Conservation (phyloP, 1,284 basidiomycete species). For the Trichosporon inkin region DNA sequence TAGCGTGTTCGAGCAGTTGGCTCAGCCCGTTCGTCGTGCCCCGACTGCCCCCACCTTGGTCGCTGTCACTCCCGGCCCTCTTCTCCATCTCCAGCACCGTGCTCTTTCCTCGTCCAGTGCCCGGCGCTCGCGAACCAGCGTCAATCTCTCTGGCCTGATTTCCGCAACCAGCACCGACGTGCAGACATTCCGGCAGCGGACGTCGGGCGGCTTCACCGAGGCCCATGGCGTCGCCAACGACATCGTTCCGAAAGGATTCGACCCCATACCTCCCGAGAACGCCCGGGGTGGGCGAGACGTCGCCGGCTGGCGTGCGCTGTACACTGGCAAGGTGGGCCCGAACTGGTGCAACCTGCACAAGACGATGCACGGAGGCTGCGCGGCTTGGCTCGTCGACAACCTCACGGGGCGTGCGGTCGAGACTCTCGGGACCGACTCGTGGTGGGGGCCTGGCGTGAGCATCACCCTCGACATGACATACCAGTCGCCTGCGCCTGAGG, state of each 20-base stretch:
- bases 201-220: constrained; percentile 1
- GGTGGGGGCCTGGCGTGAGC: constrained; percentile 13
- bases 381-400: constrained; percentile 17
- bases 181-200: neutral
- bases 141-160: neutral
- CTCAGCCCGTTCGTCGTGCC: no score
- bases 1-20: no score
- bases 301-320: constrained; percentile 13
- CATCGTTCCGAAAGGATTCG: constrained; percentile 1
- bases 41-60: no score
- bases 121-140: neutral
- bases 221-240: constrained; percentile 10
- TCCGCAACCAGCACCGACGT: constrained; percentile 3
- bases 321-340: constrained; percentile 7
- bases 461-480: constrained; percentile 19
- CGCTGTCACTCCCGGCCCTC: no score
- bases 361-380: constrained; percentile 17
- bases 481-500: constrained; percentile 10
- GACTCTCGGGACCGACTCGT: constrained; percentile 4
- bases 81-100: no score
- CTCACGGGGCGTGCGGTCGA: constrained; percentile 13
- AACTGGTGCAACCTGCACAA: constrained; percentile 15
- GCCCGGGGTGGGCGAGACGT: constrained; percentile 12
- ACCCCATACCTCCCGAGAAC: constrained; percentile 11
- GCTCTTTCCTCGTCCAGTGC: no score